Percentiles rank a stretch among this genome's conserved stretches.
These are phyloP conservation scores for Saccharomycopsis vini DNA, from an alignment of 805 yeast genomes.

Conservation along the genomic window DNA sequence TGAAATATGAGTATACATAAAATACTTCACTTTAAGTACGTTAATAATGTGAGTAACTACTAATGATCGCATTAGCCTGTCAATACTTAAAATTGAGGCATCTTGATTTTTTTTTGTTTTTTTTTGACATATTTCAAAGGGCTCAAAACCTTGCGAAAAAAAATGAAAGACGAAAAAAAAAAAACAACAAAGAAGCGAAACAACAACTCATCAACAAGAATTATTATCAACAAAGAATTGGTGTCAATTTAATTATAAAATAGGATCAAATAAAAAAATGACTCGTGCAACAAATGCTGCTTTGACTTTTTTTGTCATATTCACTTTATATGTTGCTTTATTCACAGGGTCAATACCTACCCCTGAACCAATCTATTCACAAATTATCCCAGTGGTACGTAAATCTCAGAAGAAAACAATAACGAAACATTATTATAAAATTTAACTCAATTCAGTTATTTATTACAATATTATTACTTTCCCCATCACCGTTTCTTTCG, in stretches of 20 bases:
- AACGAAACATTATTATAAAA: not conserved
- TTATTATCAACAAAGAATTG: not conserved
- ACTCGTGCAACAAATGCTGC: slow-evolving; percentile 60
- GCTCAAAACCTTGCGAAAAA: no score
- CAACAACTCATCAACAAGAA: not conserved
- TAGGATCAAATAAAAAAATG: slow-evolving; percentile 30
- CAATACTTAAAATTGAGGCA: no score
- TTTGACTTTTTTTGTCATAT: slow-evolving; percentile 35
- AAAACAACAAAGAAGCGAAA: no score
- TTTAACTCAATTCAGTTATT: no score
- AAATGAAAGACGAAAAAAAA: no score
- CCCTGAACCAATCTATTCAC: slow-evolving; percentile 36
- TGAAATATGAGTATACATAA: no score
- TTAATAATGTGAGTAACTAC: no score
- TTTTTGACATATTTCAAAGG: no score
- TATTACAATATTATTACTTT: not conserved
- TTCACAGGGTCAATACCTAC: slow-evolving; percentile 46
- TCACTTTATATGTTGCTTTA: slow-evolving; percentile 46
- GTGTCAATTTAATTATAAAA: not conserved
- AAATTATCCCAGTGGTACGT: slow-evolving; percentile 44
- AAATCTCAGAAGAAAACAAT: not conserved
- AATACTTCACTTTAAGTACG: no score
- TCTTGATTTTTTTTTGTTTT: no score
- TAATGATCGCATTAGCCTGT: no score
- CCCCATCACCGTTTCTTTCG: not conserved